Base-by-base conservation (phyloP, 2,329 filamentous ascomycete genomes). In the Penicillium sp. region DNA sequence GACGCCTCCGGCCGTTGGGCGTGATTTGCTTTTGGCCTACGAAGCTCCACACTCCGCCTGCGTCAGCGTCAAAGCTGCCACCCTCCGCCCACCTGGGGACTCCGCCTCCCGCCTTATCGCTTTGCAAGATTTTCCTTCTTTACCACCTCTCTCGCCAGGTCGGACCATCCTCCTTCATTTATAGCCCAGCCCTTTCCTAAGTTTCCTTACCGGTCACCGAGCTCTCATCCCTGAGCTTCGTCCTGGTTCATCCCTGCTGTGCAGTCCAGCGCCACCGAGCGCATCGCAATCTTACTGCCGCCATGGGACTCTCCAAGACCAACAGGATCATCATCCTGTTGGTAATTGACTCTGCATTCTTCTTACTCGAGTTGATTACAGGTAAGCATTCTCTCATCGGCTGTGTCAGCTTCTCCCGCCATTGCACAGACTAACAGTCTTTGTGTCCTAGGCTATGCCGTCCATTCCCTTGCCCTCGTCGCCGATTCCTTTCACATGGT, bases 401-500 rank as follows among this genome's bases (percentile, higher is more conserved):
- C 3, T 22, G 25, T n/a, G 49, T 10, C 14, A 41, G 5, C 28
- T 22, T n/a, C n/a, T 51, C 17, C 28, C 15, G 14, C 25, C 15
- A 11, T 15, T 45, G 22, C 20, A 5, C 11, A n/a, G 6, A 22
- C 47, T 49, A 28, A 42, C 15, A 73, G 58, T 14, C 15, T 45
- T 51, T 28, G 12, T 20, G 22, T 52, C 35, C 42, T 63, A 84
- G 84, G 95, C 62, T 91, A 96, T 81, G 81, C 89, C 64, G 92
- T 96, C 61, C 89, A 93, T 73, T 98, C 95, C 17, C 85, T 99
- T 68, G 95, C 95, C 39, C 85, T 99, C 60, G 92, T 96, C 73
- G 95, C 95, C 55, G 95, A 99, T 81, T 92, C 95, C 61, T 99
- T 99, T 77, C 95, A 99, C 79, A 99, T 99, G 95, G 90, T 92